Base-by-base conservation (phyloP, 495 filamentous ascomycete species). In the Aspergillus sclerotiicarbonarius region DNA sequence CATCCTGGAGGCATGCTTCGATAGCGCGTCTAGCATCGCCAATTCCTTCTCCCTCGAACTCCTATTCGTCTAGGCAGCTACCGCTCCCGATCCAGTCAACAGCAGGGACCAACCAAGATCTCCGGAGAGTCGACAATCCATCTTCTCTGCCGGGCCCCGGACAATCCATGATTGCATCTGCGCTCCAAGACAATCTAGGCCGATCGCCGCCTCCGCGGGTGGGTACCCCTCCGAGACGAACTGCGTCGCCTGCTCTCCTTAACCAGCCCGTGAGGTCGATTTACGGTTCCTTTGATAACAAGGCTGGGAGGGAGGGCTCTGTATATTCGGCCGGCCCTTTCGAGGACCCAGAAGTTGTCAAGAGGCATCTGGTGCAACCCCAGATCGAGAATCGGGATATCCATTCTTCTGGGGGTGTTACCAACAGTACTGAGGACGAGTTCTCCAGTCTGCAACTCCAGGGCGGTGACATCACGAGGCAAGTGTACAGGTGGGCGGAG, bases 401-500 rank as follows among this genome's bases (percentile, higher is more conserved):
- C 19, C 56, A 64, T 62, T 75, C 64, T n/a, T 73, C 71, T 18
- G 70, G 75, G 50, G 69, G 77, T 30, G 80, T 69, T n/a, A 65
- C 75, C 16, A 82, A 78, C 41, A 69, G 82, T 44, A 84, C 81
- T 19, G 83, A 86, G 12, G 89, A 92, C 29, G 90, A 95, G 64
- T 98, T 98, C 67, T 97, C 92, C 29, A 96, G 92, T 71, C 71
- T 98, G 62, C 84, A 84, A 63, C 74, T 98, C 44, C 95, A 97
- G 64, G 94, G 94, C 31, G 94, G 94, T 35, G 94, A 98, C 68
- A 87, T 97, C 39, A 96, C 92, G 25, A 79, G 94, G 53, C 88
- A 94, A 50, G 92, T 98, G 52, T 98, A 98, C 69, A 86, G 88
- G 44, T 97, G 93, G 87, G 90, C 90, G 2, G 91, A 96, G 67